These are phyloP conservation scores for Haplosporangium sp. DNA, from an alignment of 371 early-diverging fungal species.

Conservation along the genomic window DNA sequence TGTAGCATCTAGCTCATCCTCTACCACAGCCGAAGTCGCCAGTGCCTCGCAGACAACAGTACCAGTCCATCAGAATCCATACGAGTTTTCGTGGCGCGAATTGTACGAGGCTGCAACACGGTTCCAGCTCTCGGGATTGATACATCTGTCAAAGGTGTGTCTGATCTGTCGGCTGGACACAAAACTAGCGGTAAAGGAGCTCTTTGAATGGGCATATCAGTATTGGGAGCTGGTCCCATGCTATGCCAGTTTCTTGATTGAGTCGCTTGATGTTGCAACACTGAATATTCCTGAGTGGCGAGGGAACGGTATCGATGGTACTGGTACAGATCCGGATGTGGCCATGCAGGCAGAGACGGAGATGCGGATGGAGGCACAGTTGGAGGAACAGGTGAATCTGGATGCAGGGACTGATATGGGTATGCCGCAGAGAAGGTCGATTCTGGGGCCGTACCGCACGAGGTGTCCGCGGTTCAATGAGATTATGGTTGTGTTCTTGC, in stretches of 20 bases:
- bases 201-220: constrained; percentile 45
- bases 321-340: too few relatives aligned
- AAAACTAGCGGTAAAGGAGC: constrained; percentile 19
- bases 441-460: constrained; percentile 29
- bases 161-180: constrained; percentile 21
- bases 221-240: constrained; percentile 28
- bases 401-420: background rate
- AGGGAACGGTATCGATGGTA: background rate
- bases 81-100: constrained; percentile 41
- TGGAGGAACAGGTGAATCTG: background rate
- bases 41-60: background rate
- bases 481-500: constrained; percentile 33
- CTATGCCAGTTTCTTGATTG: constrained; percentile 36
- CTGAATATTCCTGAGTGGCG: background rate
- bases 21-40: background rate
- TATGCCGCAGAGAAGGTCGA: constrained; percentile 3
- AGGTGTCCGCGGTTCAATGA: constrained; percentile 33
- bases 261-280: constrained; percentile 13
- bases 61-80: background rate
- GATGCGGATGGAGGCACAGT: background rate
- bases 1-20: background rate
- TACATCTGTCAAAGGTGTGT: constrained; percentile 26
- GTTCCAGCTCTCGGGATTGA: constrained; percentile 29
- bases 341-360: too few relatives aligned
- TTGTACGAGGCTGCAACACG: constrained; percentile 22